phyloP scores from a whole-genome alignment of 768 basidiomycete species.

The Boletales sp. region DNA sequence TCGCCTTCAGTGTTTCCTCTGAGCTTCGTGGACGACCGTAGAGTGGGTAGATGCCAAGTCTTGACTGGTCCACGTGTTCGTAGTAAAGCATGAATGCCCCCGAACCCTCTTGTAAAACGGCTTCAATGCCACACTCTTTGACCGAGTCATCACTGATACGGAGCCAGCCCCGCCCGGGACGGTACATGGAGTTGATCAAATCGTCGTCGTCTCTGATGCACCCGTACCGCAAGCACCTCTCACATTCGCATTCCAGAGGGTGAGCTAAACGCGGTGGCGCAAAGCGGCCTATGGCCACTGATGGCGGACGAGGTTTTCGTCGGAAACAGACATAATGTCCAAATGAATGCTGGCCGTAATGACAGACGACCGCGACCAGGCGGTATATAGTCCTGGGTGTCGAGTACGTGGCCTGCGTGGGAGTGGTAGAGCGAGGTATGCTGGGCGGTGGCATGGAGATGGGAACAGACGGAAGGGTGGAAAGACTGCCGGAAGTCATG shows the following conservation, averaged over 20 bases:
- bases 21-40: conserved; percentile 44
- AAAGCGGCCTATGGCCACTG: conserved; percentile 37
- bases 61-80: conserved; percentile 57
- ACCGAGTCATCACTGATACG: conserved; percentile 86
- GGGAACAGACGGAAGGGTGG: conserved; percentile 62
- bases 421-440: conserved; percentile 48
- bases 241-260: conserved; percentile 46
- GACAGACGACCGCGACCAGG: conserved; percentile 82
- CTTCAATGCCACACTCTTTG: conserved; percentile 68
- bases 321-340: conserved; percentile 95
- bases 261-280: conserved; percentile 38
- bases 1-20: conserved; percentile 64
- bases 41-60: conserved; percentile 31
- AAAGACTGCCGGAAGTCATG: conserved; percentile 78
- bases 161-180: conserved; percentile 73
- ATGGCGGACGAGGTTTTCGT: conserved; percentile 62
- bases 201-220: conserved; percentile 59
- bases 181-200: conserved; percentile 24
- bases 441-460: conserved; percentile 62
- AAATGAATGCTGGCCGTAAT: conserved; percentile 89
- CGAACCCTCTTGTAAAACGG: conserved; percentile 67
- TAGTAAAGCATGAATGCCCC: conserved; percentile 94
- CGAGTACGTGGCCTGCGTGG: conserved; percentile 52
- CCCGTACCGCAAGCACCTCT: conserved; percentile 42
- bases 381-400: conserved; percentile 75